Conservation (phyloP, 257 asterid genomes). For the Solanum piurae region DNA sequence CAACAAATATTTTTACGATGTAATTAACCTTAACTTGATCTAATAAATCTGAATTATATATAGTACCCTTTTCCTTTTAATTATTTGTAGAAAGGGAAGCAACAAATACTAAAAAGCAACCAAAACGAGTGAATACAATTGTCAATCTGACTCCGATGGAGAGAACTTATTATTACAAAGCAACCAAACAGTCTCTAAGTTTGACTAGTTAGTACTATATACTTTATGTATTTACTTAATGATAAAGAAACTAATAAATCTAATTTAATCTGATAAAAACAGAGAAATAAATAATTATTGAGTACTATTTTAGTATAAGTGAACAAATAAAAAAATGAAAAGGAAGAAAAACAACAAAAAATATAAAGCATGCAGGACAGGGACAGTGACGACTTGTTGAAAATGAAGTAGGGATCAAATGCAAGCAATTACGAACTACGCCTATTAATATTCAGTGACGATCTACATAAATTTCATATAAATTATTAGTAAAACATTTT, state of each 20-base stretch:
- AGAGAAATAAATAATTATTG: too few species aligned
- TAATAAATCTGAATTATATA: background rate
- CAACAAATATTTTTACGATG: too few species aligned
- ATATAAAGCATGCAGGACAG: background rate
- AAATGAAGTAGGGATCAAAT: too few species aligned
- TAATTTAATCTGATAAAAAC: too few species aligned
- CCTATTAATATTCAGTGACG: background rate
- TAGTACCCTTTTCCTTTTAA: background rate
- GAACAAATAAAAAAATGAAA: background rate
- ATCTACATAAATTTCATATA: background rate
- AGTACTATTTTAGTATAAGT: background rate
- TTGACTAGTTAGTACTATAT: background rate
- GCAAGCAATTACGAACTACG: background rate
- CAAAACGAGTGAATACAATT: background rate
- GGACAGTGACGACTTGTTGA: too few species aligned
- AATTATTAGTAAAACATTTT: background rate
- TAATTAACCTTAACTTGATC: too few species aligned
- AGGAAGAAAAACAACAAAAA: background rate
- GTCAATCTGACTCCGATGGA: background rate
- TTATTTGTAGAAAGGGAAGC: background rate
- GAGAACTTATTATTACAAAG: too few species aligned
- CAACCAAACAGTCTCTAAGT: too few species aligned
- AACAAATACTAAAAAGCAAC: background rate
- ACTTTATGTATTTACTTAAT: too few species aligned
- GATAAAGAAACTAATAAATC: too few species aligned